Evolutionary conservation across 1,139 yeast species (phyloP).

Genomic region (Suhomyces panamericanus): DNA sequence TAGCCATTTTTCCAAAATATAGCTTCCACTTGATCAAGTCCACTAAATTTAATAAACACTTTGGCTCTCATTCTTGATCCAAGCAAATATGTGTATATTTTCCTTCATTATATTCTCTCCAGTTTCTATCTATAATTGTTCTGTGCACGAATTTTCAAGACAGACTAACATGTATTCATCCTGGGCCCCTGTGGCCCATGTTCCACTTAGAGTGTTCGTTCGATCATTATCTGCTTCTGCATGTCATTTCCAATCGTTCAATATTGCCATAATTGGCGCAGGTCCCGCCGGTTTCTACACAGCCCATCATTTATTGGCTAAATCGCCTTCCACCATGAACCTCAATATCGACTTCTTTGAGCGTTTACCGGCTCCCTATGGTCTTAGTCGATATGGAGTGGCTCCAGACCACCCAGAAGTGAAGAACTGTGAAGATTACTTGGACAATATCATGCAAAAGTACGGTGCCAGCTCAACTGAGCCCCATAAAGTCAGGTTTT

Average conservation of each 20-base stretch:
- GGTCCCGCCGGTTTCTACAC: slow-evolving; percentile 98
- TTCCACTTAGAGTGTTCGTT: not conserved
- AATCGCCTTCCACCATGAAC: slow-evolving; percentile 31
- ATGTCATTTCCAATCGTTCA: slow-evolving; percentile 5
- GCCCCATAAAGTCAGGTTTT: slow-evolving; percentile 50
- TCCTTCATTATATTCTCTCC: too few species aligned
- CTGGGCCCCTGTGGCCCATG: not conserved
- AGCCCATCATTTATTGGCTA: slow-evolving; percentile 68
- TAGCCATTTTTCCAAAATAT: too few species aligned
- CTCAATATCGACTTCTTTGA: slow-evolving; percentile 70
- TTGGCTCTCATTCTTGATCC: too few species aligned
- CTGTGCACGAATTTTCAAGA: not conserved
- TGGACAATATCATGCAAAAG: slow-evolving; percentile 57
- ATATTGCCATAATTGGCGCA: slow-evolving; percentile 79
- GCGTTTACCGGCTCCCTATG: slow-evolving; percentile 84
- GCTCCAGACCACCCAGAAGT: slow-evolving; percentile 99
- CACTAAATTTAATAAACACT: too few species aligned
- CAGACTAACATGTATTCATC: not conserved
- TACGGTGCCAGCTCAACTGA: slow-evolving; percentile 9
- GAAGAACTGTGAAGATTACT: slow-evolving; percentile 81
- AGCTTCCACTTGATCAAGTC: too few species aligned
- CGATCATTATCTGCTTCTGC: not conserved
- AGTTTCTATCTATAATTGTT: not conserved
- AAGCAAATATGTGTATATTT: too few species aligned
- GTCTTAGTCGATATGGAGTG: slow-evolving; percentile 91